Percentiles rank a stretch among this genome's conserved stretches.
Evolutionary conservation across 208 protist species (phyloP).

Genomic region (Trypanosoma boissoni): DNA sequence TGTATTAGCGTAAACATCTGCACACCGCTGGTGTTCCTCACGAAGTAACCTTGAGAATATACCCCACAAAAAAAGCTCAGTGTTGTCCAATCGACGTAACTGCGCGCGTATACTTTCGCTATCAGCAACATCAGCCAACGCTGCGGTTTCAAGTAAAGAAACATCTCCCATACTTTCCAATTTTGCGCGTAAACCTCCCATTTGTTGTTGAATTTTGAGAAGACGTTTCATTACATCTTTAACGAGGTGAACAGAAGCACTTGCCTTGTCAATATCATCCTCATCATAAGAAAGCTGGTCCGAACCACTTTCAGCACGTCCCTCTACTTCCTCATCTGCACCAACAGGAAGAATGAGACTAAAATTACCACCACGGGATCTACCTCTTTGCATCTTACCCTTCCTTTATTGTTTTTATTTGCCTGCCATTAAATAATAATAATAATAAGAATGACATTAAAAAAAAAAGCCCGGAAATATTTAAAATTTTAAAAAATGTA

Average conservation of each 20-base stretch:
- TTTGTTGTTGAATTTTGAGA: conserved; percentile 24
- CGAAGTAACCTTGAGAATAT: conserved; percentile 51
- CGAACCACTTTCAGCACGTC: background rate
- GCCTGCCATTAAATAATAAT: background rate
- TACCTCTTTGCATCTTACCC: background rate
- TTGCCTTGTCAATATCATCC: conserved; percentile 18
- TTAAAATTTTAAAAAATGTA: too few species aligned
- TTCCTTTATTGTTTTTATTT: background rate
- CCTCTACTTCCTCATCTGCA: background rate
- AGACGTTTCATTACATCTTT: conserved; percentile 33
- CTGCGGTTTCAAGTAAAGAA: too few species aligned
- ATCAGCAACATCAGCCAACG: background rate
- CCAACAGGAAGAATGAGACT: too few species aligned
- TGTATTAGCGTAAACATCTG: conserved; percentile 64
- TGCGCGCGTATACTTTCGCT: conserved; percentile 1
- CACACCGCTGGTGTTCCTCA: conserved; percentile 65
- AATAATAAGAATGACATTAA: background rate
- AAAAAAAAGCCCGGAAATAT: too few species aligned
- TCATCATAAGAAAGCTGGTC: conserved; percentile 24
- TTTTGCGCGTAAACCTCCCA: conserved; percentile 16
- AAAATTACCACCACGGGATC: too few species aligned
- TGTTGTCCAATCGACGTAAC: conserved; percentile 16
- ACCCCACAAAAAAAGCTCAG: conserved; percentile 41
- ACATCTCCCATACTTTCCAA: too few species aligned
- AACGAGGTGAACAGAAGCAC: conserved; percentile 22